Evolutionary conservation across 495 filamentous ascomycete species (phyloP).

Genomic region (Xylaria acuta): DNA sequence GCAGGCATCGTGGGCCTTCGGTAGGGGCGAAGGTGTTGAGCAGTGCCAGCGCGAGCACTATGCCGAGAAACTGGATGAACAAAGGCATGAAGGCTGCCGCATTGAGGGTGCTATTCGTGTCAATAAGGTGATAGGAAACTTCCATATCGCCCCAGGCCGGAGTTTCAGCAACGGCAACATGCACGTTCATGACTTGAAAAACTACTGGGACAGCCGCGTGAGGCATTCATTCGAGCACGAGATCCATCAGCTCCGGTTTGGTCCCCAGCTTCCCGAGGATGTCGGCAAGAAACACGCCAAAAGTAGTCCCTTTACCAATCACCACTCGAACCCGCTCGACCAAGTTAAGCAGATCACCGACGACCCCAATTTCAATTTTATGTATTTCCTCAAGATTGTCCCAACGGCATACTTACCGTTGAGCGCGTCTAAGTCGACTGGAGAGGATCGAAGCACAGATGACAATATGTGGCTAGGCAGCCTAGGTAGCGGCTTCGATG

Average conservation of each 20-base stretch:
- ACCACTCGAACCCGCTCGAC: conserved; percentile 93
- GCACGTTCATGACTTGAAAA: conserved; percentile 96
- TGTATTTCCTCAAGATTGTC: conserved; percentile 99
- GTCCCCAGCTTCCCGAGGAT: conserved; percentile 83
- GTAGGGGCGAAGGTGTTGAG: conserved; percentile 87
- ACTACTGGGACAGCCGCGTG: conserved; percentile 76
- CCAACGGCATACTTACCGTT: conserved; percentile 92
- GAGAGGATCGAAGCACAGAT: conserved; percentile 54
- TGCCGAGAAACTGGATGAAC: conserved; percentile 79
- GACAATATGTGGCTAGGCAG: conserved; percentile 66
- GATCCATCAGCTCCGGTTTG: conserved; percentile 93
- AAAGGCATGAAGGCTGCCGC: conserved; percentile 90
- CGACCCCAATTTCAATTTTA: conserved; percentile 89
- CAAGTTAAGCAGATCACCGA: conserved; percentile 74
- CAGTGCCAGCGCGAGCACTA: conserved; percentile 97
- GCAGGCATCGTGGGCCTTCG: conserved; percentile 87
- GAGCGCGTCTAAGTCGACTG: conserved; percentile 65
- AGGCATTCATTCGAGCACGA: conserved; percentile 87
- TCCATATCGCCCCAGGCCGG: conserved; percentile 96
- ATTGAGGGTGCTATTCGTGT: conserved; percentile 92
- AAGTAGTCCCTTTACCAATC: conserved; percentile 76
- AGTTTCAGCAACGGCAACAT: conserved; percentile 93
- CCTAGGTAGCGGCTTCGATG: conserved; percentile 67
- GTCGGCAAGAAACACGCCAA: conserved; percentile 67
- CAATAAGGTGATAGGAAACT: conserved; percentile 98